Base-by-base conservation (phyloP, 2,329 filamentous ascomycete species). In the Aspergillaceae sp. region DNA sequence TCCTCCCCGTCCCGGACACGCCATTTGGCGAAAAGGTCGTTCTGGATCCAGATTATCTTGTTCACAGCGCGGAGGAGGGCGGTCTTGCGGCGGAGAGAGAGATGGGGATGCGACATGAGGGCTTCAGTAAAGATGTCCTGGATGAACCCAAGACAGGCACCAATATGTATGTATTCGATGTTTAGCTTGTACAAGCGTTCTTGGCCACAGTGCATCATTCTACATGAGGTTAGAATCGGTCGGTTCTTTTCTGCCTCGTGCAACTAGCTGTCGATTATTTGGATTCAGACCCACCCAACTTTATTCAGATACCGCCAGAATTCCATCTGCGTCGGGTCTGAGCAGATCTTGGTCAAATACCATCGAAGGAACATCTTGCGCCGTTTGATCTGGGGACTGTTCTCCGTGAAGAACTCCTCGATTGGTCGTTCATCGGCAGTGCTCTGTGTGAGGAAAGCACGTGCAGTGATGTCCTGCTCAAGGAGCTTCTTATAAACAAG, bases 21-120 rank as follows among this genome's bases (percentile, higher is more conserved):
- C 83, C 85, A 90, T 63, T 84, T 86, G n/a, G 86, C 84, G 63
- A 91, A 86, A 29, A 91, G 74, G 64, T 91, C 86, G 61, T 91
- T 91, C 66, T 91, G 87, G 54, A 91, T 89, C 86, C 86, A 91
- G 53, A 91, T 83, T 28, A 91, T 82, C 64, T 92, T 91, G 51
- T 80, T 80, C 26, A 91, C 72, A 1, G 87, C 86, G 61, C 84
- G 86, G 41, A 90, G 76, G 4, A 91, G 75, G 26, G 79, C 82
- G 11, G 84, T 82, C 69, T 90, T 90, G 65, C 78, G 77, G 47
- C 75, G 72, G 56, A 86, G 74, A 34, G 76, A 74, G 34, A 92
- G 72, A 2, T 77, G 76, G 1, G 84, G 84, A 57, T 88, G 76
- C 3, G 77, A 83, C 42, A 91, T 75, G 43, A 91, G 81, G 10